Percentiles rank a stretch among this genome's conserved stretches.
These are phyloP conservation scores for Solanum aculeatissimum DNA, from an alignment of 305 asterid species.

Conservation along the genomic window DNA sequence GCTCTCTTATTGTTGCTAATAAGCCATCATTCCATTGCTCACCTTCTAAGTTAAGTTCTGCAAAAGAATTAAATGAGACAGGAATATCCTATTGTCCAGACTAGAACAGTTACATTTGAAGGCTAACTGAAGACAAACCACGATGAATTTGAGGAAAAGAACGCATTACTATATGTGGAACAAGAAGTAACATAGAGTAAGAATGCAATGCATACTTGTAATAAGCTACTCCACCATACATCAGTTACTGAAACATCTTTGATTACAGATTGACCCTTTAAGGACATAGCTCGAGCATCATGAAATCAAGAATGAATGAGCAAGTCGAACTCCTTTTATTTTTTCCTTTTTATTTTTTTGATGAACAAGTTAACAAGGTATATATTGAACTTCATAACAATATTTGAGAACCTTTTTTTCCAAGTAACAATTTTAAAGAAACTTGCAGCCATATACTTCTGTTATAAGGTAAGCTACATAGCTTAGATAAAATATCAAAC, in stretches of 20 bases:
- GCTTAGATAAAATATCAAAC: neutral
- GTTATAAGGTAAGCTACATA: neutral
- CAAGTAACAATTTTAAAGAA: neutral
- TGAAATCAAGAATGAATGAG: neutral
- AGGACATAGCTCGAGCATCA: neutral
- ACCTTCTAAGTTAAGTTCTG: slow-evolving; percentile 83
- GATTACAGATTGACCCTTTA: neutral
- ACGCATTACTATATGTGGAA: neutral
- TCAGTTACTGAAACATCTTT: neutral
- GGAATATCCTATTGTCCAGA: neutral
- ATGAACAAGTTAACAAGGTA: neutral
- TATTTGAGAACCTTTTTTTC: neutral
- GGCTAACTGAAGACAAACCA: neutral
- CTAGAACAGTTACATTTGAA: neutral
- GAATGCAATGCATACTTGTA: neutral
- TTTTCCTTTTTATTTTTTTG: neutral
- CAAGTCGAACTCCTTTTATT: neutral
- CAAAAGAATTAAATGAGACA: slow-evolving; percentile 12
- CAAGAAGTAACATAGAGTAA: neutral
- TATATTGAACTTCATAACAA: neutral
- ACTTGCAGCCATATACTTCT: neutral
- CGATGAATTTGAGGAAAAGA: neutral
- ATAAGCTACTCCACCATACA: neutral
- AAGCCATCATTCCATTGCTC: slow-evolving; percentile 99
- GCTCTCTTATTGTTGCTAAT: slow-evolving; percentile 87